phyloP scores from a whole-genome alignment of 2,329 filamentous ascomycete species.

The Lanzia echinophila region DNA sequence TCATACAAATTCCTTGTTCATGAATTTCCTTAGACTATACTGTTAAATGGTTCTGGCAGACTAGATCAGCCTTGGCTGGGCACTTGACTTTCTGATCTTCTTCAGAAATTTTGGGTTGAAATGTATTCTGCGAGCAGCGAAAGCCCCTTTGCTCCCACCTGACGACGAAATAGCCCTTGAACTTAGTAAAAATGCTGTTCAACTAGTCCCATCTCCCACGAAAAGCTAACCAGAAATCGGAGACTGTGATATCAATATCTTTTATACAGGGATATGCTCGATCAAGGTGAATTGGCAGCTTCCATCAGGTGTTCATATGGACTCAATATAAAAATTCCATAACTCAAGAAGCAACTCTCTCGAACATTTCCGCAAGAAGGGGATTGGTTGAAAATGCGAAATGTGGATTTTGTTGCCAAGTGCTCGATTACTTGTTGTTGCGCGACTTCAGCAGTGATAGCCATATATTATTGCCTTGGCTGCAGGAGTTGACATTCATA shows the following conservation, averaged over 20 bases:
- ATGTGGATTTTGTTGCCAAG: too few species aligned
- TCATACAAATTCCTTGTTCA: too few species aligned
- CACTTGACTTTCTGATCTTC: slow-evolving; percentile 7
- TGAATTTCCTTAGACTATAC: slow-evolving; percentile 18
- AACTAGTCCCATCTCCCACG: neutral
- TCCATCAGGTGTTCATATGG: slow-evolving; percentile 8
- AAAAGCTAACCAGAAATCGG: neutral
- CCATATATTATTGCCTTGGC: too few species aligned
- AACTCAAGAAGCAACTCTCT: too few species aligned
- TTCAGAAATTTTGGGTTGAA: neutral
- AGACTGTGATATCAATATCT: slow-evolving; percentile 2
- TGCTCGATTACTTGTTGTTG: too few species aligned
- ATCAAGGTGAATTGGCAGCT: slow-evolving; percentile 11
- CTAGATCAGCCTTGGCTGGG: slow-evolving; percentile 32
- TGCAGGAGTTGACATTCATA: too few species aligned
- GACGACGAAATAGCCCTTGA: slow-evolving; percentile 1
- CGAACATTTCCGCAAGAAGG: too few species aligned
- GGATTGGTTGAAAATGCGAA: too few species aligned
- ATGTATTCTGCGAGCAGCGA: neutral
- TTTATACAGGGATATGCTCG: slow-evolving; percentile 8
- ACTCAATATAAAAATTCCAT: neutral
- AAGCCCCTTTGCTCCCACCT: neutral
- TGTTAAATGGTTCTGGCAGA: slow-evolving; percentile 30
- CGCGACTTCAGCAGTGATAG: too few species aligned
- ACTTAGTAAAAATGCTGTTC: neutral